A percentile compares a stretch with the other conserved stretches of the same genome.
These are phyloP conservation scores for Echeveria elegans DNA, from an alignment of 164 flowering plant species.

Conservation along the genomic window DNA sequence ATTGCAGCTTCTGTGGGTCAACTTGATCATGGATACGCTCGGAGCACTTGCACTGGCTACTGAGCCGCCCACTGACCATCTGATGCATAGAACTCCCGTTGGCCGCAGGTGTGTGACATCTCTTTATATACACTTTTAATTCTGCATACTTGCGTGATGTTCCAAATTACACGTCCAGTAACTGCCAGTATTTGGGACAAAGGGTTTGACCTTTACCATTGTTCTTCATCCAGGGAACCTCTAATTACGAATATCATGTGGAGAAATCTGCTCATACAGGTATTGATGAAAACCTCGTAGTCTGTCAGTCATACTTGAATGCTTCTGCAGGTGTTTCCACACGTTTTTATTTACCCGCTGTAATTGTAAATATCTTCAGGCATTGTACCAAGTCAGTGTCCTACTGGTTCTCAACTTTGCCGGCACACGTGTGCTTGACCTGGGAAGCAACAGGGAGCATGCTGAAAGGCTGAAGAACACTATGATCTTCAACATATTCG, in stretches of 20 bases:
- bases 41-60: conserved; percentile 63
- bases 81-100: conserved; percentile 45
- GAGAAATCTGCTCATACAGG: conserved; percentile 54
- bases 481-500: conserved; percentile 55
- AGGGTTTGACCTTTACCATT: background rate
- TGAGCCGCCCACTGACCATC: conserved; percentile 44
- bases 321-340: background rate
- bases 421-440: conserved; percentile 29
- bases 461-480: conserved; percentile 47
- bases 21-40: conserved; percentile 62
- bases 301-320: background rate
- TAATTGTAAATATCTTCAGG: conserved; percentile 20
- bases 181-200: background rate
- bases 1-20: conserved; percentile 51
- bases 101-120: conserved; percentile 22
- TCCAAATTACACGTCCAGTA: background rate
- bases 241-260: conserved; percentile 63
- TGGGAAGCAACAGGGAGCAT: conserved; percentile 22
- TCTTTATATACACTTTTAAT: background rate
- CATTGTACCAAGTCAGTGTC: conserved; percentile 47
- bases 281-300: conserved; percentile 8
- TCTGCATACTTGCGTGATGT: background rate
- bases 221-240: conserved; percentile 17
- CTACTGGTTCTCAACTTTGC: conserved; percentile 49
- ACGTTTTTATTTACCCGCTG: background rate